Evolutionary conservation across 352 stramenopile species (phyloP).

Genomic region (Hyaloperonospora arabidopsidis): DNA sequence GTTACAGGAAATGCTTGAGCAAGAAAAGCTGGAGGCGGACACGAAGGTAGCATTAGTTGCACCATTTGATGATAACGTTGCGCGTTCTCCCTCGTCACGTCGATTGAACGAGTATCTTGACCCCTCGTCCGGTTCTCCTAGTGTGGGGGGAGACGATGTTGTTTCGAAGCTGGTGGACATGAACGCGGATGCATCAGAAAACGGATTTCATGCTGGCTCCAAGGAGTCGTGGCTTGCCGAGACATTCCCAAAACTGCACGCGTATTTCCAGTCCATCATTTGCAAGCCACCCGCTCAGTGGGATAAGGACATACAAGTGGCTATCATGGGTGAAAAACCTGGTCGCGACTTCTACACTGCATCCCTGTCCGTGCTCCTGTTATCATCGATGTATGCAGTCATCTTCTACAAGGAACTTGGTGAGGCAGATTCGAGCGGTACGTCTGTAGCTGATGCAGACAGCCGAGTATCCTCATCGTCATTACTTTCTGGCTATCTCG

Average conservation of each 20-base stretch:
- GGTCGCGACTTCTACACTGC: constrained; percentile 67
- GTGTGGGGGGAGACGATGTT: constrained; percentile 15
- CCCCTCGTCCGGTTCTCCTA: constrained; percentile 15
- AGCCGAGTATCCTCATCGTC: constrained; percentile 56
- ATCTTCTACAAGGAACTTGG: constrained; percentile 73
- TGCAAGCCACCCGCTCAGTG: constrained; percentile 60
- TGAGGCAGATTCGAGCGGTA: constrained; percentile 39
- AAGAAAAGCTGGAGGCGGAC: constrained; percentile 38
- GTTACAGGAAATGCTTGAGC: constrained; percentile 38
- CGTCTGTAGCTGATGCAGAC: constrained; percentile 32
- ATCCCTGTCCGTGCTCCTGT: constrained; percentile 54
- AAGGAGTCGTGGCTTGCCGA: constrained; percentile 54
- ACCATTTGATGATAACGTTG: constrained; percentile 13
- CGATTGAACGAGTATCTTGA: constrained; percentile 16
- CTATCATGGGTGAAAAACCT: constrained; percentile 70
- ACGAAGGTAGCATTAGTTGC: constrained; percentile 15
- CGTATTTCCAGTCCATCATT: constrained; percentile 62
- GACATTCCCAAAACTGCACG: constrained; percentile 35
- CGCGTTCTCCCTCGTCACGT: constrained; percentile 16
- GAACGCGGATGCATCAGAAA: constrained; percentile 37
- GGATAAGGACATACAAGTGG: constrained; percentile 83
- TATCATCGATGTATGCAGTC: constrained; percentile 62
- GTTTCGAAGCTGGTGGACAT: constrained; percentile 64
- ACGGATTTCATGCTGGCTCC: constrained; percentile 31
- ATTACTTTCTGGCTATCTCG: constrained; percentile 80